A percentile compares a stretch with the other conserved stretches of the same genome.
These are phyloP conservation scores for Cucumis melo DNA, from an alignment of 306 rosid genomes.

Conservation along the genomic window DNA sequence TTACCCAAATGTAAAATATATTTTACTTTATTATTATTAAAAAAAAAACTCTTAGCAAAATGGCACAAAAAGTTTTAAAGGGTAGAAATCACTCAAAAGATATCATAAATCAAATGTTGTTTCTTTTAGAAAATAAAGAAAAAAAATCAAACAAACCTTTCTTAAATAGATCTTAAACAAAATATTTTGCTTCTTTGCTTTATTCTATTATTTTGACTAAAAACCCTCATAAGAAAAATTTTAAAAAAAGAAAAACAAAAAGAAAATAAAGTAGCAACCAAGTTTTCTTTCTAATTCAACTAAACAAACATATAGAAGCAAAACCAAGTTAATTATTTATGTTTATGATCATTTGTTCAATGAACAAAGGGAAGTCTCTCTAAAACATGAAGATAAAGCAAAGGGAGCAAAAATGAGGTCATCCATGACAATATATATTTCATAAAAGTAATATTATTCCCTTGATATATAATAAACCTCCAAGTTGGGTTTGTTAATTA, in stretches of 20 bases:
- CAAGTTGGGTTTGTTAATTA: not conserved
- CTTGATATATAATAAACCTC: not conserved
- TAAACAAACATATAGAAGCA: not conserved
- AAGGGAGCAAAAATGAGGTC: not conserved
- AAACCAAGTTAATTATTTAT: not conserved
- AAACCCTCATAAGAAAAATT: too few species aligned
- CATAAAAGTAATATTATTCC: not conserved
- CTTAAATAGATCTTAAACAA: not conserved
- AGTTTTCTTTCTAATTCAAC: not conserved
- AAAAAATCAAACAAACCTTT: not conserved
- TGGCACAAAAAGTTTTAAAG: not conserved
- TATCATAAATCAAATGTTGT: not conserved
- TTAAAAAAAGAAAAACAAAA: too few species aligned
- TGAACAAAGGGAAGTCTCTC: not conserved
- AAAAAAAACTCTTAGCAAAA: too few species aligned
- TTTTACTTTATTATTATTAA: too few species aligned
- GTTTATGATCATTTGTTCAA: not conserved
- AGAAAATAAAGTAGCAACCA: not conserved
- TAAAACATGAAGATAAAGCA: not conserved
- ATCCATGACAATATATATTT: not conserved
- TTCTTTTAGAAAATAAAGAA: not conserved
- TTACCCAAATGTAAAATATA: too few species aligned
- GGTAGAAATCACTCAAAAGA: not conserved
- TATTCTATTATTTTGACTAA: not conserved
- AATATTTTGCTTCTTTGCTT: not conserved